Base-by-base conservation (phyloP, 164 flowering plant genomes). In the Hamamelis virginiana region DNA sequence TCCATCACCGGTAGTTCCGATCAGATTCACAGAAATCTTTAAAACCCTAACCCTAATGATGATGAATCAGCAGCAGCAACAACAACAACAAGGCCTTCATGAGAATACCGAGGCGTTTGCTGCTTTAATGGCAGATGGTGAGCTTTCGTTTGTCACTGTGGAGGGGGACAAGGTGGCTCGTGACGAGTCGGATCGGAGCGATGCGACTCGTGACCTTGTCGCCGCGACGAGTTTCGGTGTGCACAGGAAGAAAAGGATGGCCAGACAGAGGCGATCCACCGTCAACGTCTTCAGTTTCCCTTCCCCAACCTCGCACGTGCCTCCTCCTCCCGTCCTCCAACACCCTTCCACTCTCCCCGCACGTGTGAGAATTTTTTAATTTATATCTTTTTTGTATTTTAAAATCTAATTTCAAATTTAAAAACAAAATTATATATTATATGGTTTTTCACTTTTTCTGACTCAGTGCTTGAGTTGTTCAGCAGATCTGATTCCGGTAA, bases 191-290 rank as follows among this genome's bases (percentile, higher is more conserved):
- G 78, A 47, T 67, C 76, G 48, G 43, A 19, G 3, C 64, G 57
- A 65, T 19, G 15, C 33, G 56, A 60, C 62, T 64, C 72, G 59
- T 9, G 78, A 77, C 51, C 78, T 61, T 21, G 69, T 64, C 3
- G 75, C 70, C 22, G 71, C 76, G 9, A 65, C 75, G 16, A 69
- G 65, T 21, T 62, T 81, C 52, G 69, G 74, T 23, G 68, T 38
- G 1, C 61, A 70, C 51, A 59, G 73, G 80, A 76, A 74, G 80
- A 78, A 75, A 60, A 72, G 77, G 59, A 78, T 75, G 79, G 65
- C 81, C 26, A 64, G 84, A 27, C 84, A 70, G 70, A 81, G 81
- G 59, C 62, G 84, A 46, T 69, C 75, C 71, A 45, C 70, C 61
- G 12, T 74, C 67, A 66, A 50, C 10, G 63, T 70, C 19, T 67